Evolutionary conservation across 2,329 filamentous ascomycete species (phyloP).

Genomic region (Xylaria sp.): DNA sequence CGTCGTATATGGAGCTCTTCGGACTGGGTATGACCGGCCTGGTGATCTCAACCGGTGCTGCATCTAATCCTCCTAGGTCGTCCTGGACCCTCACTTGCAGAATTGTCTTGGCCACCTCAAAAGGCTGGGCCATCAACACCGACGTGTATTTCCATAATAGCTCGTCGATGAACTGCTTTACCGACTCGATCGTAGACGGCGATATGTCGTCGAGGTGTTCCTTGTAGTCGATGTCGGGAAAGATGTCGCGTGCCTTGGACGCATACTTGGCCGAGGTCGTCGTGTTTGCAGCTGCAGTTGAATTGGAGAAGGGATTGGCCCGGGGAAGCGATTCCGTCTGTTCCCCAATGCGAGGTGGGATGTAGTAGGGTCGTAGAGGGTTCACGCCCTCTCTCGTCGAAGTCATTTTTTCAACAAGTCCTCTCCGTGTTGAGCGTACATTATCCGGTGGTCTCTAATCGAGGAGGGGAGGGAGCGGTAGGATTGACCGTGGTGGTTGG

Average conservation of each 20-base stretch:
- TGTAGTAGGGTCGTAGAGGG: constrained; percentile 70
- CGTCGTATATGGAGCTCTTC: constrained; percentile 51
- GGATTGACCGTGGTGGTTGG: neutral
- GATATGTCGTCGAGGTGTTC: constrained; percentile 83
- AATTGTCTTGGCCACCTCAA: constrained; percentile 95
- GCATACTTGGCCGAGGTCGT: constrained; percentile 55
- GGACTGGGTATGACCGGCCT: constrained; percentile 52
- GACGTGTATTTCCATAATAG: constrained; percentile 92
- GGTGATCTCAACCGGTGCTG: constrained; percentile 44
- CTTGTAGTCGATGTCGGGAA: constrained; percentile 91
- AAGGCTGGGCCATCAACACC: constrained; percentile 90
- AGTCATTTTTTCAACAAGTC: constrained; percentile 29
- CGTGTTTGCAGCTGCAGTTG: constrained; percentile 54
- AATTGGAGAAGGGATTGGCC: constrained; percentile 59
- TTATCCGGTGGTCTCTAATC: constrained; percentile 26
- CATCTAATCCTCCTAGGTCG: constrained; percentile 55
- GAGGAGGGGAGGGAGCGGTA: neutral
- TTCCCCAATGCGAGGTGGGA: constrained; percentile 73
- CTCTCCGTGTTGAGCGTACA: constrained; percentile 8
- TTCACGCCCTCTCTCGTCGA: constrained; percentile 64
- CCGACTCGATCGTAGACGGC: constrained; percentile 77
- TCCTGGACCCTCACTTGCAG: constrained; percentile 78
- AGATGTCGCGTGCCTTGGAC: constrained; percentile 81
- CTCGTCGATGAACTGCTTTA: constrained; percentile 83
- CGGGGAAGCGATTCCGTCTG: constrained; percentile 55